Base-by-base conservation (phyloP, 2,329 filamentous ascomycete species). In the Fusarium sp. region DNA sequence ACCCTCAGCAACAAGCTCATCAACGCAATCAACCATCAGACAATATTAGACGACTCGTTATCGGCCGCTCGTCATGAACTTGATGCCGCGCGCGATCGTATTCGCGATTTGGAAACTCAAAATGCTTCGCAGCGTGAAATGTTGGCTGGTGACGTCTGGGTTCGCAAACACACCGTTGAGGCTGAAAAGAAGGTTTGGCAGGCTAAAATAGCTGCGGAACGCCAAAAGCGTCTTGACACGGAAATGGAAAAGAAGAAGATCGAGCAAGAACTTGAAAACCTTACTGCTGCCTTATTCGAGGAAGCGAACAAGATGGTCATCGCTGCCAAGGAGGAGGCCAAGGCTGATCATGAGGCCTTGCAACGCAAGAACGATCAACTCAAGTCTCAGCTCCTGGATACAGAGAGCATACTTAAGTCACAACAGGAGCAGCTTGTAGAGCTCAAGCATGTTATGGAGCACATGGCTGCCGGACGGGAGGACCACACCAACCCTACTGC, bases 281-380 rank as follows among this genome's bases (percentile, higher is more conserved):
- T 99, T 68, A 98, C 96, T 0, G 90, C 93, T 2, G 94, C 93
- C 30, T 85, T 99, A n/a, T 99, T 99, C 68, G 94, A 98, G 77
- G 95, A 99, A 83, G 96, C 96, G 50, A 98, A 99, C 82, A 94
- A 92, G 85, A 98, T 99, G 95, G 96, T 99, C 53, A 92, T 95
- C 40, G 77, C 74, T 16, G 95, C 95, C 37, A 93, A 97, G 76
- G 93, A 94, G 77, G 93, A 97, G 65, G 94, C 96, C 10, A 90
- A 94, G 65, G 89, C 88, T 68, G 93, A 97, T 72, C 91, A 93
- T 37, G 94, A 97, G 70, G 86, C 87, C 6, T 83, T 94, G 41
- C 90, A 94, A 59, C 92, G 91, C 75, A 93, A 93, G 77, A 97
- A 96, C 74, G 93, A 97, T 59, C 93, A 97, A 79, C 86, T 98